Evolutionary conservation across 73 alveolate genomes (phyloP), one percentile per base, ranked within the genome.

Genomic region (Paramecium biaurelia): DNA sequence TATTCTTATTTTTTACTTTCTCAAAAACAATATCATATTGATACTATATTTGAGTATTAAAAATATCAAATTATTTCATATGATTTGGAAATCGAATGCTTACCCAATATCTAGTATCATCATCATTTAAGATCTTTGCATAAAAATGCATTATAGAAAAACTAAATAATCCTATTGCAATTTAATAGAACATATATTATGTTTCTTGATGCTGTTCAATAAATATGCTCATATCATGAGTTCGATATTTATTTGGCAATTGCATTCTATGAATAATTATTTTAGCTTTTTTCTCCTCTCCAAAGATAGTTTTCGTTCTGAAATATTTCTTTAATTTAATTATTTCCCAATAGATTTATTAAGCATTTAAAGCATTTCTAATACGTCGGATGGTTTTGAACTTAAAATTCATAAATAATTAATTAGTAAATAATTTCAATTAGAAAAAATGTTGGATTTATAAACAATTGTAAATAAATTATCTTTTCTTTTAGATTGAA

Each of bases 271-370:
- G 86, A 20, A 72, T 32, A 20, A 72, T 37, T 4, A 72, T 38
- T 38, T 72, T 32, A 15, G 67, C 59, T 5, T 35, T 38, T 30
- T 5, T 35, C 15, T 32, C 34, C 7, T 72, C 32, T 35, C 63
- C 59, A 10, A 38, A 15, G 2, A 72, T 5, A 14, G 86, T 72
- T 30, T 30, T 26, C 26, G 35, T 10, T 72, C 45, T 72, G 67
- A 72, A 72, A 35, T 72, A 72, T 72, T 72, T 72, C 58, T 72
- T 72, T n/a, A 30, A 72, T 72, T 72, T 72, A 11, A 72, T 42
- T 10, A 35, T 35, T 37, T 35, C 86, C 63, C 86, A 72, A 72
- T 72, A 72, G 24, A 70, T 70, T 70, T 70, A 70, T 72, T 72
- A 37, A 14, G 86, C 63, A 35, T 72, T 72, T 3, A 72, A 42